phyloP scores from a whole-genome alignment of 768 basidiomycete genomes.

The Gelatoporia subvermispora region DNA sequence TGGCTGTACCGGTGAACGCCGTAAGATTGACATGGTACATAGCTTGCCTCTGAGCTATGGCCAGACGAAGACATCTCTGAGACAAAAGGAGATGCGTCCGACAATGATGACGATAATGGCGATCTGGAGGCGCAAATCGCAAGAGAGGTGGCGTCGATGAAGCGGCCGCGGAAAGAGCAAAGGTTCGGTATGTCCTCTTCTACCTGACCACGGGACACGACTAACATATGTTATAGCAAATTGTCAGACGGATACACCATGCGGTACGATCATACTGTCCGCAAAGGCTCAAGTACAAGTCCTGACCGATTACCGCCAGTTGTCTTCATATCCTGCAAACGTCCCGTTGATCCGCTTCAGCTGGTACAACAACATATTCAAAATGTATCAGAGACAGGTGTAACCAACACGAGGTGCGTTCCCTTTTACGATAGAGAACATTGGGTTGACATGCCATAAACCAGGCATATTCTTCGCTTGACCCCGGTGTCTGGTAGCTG shows the following conservation, averaged over 20 bases:
- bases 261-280: conserved; percentile 41
- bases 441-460: no score
- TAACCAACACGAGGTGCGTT: conserved; percentile 58
- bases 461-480: conserved; percentile 65
- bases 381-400: conserved; percentile 56
- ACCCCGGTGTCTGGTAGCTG: conserved; percentile 68
- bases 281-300: neutral
- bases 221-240: conserved; percentile 43
- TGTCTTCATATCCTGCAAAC: conserved; percentile 74
- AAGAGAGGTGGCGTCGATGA: conserved; percentile 66
- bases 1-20: neutral
- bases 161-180: conserved; percentile 55
- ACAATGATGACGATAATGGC: conserved; percentile 27
- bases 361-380: conserved; percentile 61
- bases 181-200: conserved; percentile 52
- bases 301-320: conserved; percentile 37
- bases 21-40: neutral
- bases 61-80: conserved; percentile 32
- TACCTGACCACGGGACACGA: neutral
- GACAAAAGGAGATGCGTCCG: conserved; percentile 9
- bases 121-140: conserved; percentile 69
- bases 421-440: neutral
- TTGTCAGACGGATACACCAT: conserved; percentile 75
- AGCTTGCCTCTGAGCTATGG: conserved; percentile 76
- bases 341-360: conserved; percentile 72